These are phyloP conservation scores for Syncephalastrum sp. DNA, from an alignment of 371 early-diverging fungal genomes.

Conservation along the genomic window DNA sequence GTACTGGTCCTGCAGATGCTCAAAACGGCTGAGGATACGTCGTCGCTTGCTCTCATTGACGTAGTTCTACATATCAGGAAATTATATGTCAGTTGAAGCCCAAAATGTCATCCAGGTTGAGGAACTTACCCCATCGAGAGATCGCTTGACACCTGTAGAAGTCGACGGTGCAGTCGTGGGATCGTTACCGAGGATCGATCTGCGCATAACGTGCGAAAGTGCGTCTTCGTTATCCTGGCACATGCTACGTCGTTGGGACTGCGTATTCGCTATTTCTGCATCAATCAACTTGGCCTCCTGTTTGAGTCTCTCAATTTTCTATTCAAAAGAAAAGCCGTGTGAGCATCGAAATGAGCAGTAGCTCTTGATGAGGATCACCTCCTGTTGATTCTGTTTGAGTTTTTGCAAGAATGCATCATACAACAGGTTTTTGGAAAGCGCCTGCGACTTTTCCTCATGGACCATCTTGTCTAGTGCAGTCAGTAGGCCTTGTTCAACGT, in stretches of 20 bases:
- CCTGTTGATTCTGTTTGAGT: slow-evolving; percentile 17
- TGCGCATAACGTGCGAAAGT: too few species aligned
- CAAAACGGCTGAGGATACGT: slow-evolving; percentile 63
- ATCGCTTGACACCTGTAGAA: neutral
- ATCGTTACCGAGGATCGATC: too few species aligned
- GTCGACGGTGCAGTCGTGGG: too few species aligned
- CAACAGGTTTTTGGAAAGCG: slow-evolving; percentile 53
- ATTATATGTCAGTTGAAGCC: neutral
- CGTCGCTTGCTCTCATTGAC: slow-evolving; percentile 29
- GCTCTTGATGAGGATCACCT: slow-evolving; percentile 5
- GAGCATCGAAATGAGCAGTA: neutral
- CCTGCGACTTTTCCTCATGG: slow-evolving; percentile 46
- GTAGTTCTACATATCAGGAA: neutral
- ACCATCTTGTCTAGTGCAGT: slow-evolving; percentile 59
- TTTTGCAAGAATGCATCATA: slow-evolving; percentile 62
- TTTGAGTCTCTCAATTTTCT: slow-evolving; percentile 31
- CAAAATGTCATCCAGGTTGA: neutral
- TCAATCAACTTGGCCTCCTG: slow-evolving; percentile 38
- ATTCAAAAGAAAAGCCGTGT: neutral
- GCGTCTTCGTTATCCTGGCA: neutral
- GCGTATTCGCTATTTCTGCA: slow-evolving; percentile 1
- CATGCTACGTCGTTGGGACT: neutral
- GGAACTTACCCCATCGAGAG: neutral
- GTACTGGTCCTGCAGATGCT: slow-evolving; percentile 72
- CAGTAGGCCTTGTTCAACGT: slow-evolving; percentile 53